Evolutionary conservation across 139 green algal genomes (phyloP).

Genomic region (Chlamydomonas incerta): DNA sequence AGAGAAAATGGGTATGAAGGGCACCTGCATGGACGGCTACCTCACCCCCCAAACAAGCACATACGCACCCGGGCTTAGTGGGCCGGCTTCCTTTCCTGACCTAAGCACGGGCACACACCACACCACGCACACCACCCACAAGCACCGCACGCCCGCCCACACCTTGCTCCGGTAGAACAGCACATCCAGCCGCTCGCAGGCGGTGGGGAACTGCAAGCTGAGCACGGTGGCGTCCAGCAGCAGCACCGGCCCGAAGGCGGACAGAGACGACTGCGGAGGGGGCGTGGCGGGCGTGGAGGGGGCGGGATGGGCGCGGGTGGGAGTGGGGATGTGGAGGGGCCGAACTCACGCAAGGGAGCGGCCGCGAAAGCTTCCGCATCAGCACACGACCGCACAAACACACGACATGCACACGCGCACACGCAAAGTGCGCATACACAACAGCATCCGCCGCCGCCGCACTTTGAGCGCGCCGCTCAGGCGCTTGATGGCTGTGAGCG

Average conservation of each 20-base stretch:
- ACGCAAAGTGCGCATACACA: no score
- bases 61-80: no score
- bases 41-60: background rate
- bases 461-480: conserved; percentile 63
- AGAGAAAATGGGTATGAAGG: no score
- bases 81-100: no score
- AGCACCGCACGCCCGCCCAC: background rate
- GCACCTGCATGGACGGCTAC: background rate
- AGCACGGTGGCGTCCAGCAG: conserved; percentile 63
- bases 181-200: conserved; percentile 66
- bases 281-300: background rate
- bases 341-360: no score
- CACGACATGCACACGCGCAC: no score
- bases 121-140: no score
- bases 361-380: no score
- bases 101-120: no score
- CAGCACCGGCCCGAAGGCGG: conserved; percentile 65
- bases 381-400: no score
- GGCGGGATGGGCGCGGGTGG: no score
- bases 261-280: conserved; percentile 17
- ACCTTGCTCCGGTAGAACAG: conserved; percentile 75
- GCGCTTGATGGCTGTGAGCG: conserved; percentile 51
- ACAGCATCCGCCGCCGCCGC: background rate
- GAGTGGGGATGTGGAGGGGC: no score
- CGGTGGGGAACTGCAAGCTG: conserved; percentile 67